Base-by-base conservation (phyloP, 495 filamentous ascomycete genomes). In the Penicillium silybi region DNA sequence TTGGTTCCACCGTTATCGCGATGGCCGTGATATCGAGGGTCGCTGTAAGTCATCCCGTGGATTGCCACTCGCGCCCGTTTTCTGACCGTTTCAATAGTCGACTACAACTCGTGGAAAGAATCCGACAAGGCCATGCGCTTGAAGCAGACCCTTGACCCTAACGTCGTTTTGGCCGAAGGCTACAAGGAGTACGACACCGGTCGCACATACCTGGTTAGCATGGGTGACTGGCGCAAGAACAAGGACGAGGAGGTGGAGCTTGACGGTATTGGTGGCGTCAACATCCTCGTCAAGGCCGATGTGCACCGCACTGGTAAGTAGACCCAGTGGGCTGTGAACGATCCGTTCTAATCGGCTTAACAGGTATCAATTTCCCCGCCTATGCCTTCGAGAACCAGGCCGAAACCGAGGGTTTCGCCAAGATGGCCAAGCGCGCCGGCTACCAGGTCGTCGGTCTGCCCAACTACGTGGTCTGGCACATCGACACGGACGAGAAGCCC, bases 81-180 rank as follows among this genome's bases (percentile, higher is more conserved):
- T 32, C 58, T 59, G 43, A 65, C 41, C 25, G 11, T 50, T 23
- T 49, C 41, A 27, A 19, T 57, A 96, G 90, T 97, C 61, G 93
- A 98, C 67, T 98, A 97, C 74, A 98, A 98, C 73, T 98, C 93
- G 0, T 98, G 93, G 93, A 84, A 95, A 59, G 93, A 98, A 75
- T 95, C 93, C 16, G 83, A 87, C 39, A 85, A 90, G 66, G 92
- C 76, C 47, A 82, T 85, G 16, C 86, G 82, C 52, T 78, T 97
- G 41, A 81, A 87, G 10, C 67, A 79, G 11, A 82, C 75, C 27
- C 79, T 96, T n/a, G 72, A 83, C 51, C 88, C 89, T 63, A 85
- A 96, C 59, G 73, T 84, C 29, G 77, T 98, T 55, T 70, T 98
- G 27, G 93, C 87, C 27, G 93, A 98, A 80, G 92, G 92, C 52